Percentiles rank a stretch among this genome's conserved stretches.
phyloP scores from a whole-genome alignment of 768 basidiomycete genomes.

The Cystobasidium tubakii region DNA sequence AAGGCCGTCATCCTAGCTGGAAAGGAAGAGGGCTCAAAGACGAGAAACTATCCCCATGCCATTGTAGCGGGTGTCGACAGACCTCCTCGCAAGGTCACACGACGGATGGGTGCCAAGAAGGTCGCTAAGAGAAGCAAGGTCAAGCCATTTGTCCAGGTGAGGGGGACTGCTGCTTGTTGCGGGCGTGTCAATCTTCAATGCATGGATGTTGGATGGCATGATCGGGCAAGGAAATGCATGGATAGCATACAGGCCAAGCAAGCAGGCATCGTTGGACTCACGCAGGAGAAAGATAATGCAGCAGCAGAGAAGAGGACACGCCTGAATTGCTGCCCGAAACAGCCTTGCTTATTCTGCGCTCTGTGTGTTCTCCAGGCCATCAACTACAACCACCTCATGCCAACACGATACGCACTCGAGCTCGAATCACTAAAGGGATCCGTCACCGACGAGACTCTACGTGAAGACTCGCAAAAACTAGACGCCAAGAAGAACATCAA shows the following conservation, averaged over 20 bases:
- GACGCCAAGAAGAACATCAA: slow-evolving; percentile 38
- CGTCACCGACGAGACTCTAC: slow-evolving; percentile 83
- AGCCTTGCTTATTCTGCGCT: background rate
- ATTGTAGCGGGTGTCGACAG: slow-evolving; percentile 97
- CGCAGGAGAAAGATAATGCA: too few species aligned
- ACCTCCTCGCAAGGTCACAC: slow-evolving; percentile 95
- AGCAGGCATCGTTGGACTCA: too few species aligned
- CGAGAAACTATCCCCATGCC: slow-evolving; percentile 73
- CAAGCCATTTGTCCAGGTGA: slow-evolving; percentile 99
- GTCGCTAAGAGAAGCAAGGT: slow-evolving; percentile 86
- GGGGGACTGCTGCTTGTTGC: background rate
- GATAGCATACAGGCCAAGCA: background rate
- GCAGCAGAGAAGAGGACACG: background rate
- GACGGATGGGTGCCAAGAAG: slow-evolving; percentile 95
- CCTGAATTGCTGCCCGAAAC: background rate
- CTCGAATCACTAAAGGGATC: slow-evolving; percentile 87
- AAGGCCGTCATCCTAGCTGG: slow-evolving; percentile 98
- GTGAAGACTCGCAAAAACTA: slow-evolving; percentile 63
- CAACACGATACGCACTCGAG: slow-evolving; percentile 96
- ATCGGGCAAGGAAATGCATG: background rate
- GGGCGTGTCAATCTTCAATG: background rate
- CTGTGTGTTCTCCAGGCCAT: slow-evolving; percentile 57
- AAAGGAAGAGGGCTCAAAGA: slow-evolving; percentile 86
- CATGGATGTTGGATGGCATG: background rate
- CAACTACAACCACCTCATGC: slow-evolving; percentile 99